Evolutionary conservation across 2,329 filamentous ascomycete genomes (phyloP).

Genomic region (Myrmaecium sp.): DNA sequence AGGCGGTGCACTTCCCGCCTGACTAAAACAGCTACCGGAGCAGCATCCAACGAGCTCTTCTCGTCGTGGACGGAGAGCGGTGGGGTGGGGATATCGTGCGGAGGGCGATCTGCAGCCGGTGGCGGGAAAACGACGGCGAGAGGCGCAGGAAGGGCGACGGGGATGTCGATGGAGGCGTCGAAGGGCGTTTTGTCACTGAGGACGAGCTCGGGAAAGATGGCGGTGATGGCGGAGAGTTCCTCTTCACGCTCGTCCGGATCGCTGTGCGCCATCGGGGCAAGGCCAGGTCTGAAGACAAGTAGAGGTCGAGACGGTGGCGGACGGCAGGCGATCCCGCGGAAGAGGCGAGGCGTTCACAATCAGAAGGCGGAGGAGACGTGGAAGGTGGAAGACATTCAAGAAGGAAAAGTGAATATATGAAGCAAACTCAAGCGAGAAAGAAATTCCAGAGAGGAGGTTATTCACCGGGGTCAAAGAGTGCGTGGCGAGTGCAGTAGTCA

Average conservation of each 20-base stretch:
- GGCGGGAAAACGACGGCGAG: slow-evolving; percentile 26
- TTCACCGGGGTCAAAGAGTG: too few species aligned
- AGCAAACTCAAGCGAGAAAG: too few species aligned
- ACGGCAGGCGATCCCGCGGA: too few species aligned
- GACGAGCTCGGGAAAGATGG: slow-evolving; percentile 45
- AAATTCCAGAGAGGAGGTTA: too few species aligned
- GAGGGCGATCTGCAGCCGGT: slow-evolving; percentile 8
- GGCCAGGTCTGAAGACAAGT: too few species aligned
- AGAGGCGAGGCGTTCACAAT: too few species aligned
- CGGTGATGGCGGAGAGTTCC: slow-evolving; percentile 41
- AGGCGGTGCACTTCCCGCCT: slow-evolving; percentile 27
- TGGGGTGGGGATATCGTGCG: slow-evolving; percentile 18
- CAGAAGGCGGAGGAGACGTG: too few species aligned
- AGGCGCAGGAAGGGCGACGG: slow-evolving; percentile 36
- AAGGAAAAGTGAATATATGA: too few species aligned
- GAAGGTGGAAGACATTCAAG: too few species aligned
- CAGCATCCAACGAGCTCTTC: slow-evolving; percentile 6
- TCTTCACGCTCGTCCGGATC: slow-evolving; percentile 41
- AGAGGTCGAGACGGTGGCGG: too few species aligned
- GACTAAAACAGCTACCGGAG: slow-evolving; percentile 6
- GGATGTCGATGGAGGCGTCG: slow-evolving; percentile 36
- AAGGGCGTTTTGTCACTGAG: slow-evolving; percentile 29
- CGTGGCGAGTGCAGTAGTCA: too few species aligned
- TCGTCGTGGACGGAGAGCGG: slow-evolving; percentile 17
- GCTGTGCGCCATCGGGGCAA: slow-evolving; percentile 4